These are phyloP conservation scores for Omphalotus guepiniiformis DNA, from an alignment of 768 basidiomycete genomes.

Conservation along the genomic window DNA sequence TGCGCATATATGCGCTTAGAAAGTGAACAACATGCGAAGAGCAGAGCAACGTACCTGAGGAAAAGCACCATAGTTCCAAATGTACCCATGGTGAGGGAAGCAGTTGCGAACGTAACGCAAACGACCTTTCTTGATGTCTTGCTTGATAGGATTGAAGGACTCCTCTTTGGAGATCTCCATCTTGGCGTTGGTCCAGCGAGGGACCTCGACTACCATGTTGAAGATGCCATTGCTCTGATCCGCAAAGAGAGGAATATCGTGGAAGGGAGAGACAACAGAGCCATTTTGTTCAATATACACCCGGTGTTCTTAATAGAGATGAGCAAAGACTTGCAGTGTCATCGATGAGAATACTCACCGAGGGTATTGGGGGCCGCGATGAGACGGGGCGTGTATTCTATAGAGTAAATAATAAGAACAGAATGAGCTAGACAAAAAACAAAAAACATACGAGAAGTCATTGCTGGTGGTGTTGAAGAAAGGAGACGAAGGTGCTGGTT, in stretches of 20 bases:
- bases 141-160: constrained; percentile 99
- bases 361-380: constrained; percentile 91
- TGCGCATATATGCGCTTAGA: neutral
- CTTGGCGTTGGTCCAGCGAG: constrained; percentile 99
- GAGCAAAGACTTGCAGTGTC: constrained; percentile 10
- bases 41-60: constrained; percentile 64
- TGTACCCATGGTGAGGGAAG: constrained; percentile 99
- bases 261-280: constrained; percentile 80
- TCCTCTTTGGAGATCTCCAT: constrained; percentile 99
- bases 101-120: constrained; percentile 98
- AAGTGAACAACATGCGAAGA: neutral
- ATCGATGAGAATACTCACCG: constrained; percentile 43
- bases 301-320: constrained; percentile 79
- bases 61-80: constrained; percentile 99
- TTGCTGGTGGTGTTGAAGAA: constrained; percentile 37
- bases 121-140: constrained; percentile 96
- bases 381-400: constrained; percentile 72
- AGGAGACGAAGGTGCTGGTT: constrained; percentile 61
- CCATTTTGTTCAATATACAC: constrained; percentile 91
- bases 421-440: constrained; percentile 12
- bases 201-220: constrained; percentile 99
- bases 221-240: constrained; percentile 92
- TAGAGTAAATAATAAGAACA: constrained; percentile 14
- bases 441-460: constrained; percentile 51
- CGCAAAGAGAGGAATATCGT: constrained; percentile 97